Base-by-base conservation (phyloP, 768 basidiomycete genomes). In the Boletus barrowsii region DNA sequence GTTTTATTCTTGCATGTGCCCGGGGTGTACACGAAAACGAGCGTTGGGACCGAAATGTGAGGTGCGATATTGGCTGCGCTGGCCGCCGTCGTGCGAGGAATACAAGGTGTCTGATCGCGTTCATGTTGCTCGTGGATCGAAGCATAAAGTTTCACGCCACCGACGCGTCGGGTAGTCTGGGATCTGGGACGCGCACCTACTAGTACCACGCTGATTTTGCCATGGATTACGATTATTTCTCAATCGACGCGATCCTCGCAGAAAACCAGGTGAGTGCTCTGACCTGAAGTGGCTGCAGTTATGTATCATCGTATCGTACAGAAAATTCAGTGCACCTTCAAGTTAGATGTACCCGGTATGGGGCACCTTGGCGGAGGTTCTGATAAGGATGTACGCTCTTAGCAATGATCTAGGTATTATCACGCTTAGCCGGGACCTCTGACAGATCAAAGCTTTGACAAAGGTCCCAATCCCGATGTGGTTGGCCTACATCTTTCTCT, bases 281-380 rank as follows among this genome's bases (percentile, higher is more conserved):
- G 14, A 41, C 20, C 2, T 39, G 37, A 14, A 35, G 33, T 20
- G 11, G 26, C 15, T 18, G 20, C 24, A 18, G 22, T 18, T 50
- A 24, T 18, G 50, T 17, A 39, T 29, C 10, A 11, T 26, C 42
- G 29, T 53, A 33, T 26, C 42, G 29, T 53, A 33, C 57, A 95
- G 91, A 97, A 93, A 81, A 79, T 98, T 36, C 90, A 93, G 74
- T 97, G 94, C 69, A 92, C 88, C 4, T 96, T 98, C 77, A 89
- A 90, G 62, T 77, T 89, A 42, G 86, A 87, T 53, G 84, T 97
- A 17, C 83, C 86, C 8, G 84, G 86, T 56, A 85, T 97, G 77
- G 94, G 94, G 3, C 91, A 96, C 67, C 80, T 97, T 11, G 90
- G 90, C 42, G 91, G 92, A 44, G 90, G 92, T 24, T 82, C 81